Percentiles rank a stretch among this genome's conserved stretches.
These are phyloP conservation scores for Fusarium sp. DNA, from an alignment of 2,329 filamentous ascomycete species.

Conservation along the genomic window DNA sequence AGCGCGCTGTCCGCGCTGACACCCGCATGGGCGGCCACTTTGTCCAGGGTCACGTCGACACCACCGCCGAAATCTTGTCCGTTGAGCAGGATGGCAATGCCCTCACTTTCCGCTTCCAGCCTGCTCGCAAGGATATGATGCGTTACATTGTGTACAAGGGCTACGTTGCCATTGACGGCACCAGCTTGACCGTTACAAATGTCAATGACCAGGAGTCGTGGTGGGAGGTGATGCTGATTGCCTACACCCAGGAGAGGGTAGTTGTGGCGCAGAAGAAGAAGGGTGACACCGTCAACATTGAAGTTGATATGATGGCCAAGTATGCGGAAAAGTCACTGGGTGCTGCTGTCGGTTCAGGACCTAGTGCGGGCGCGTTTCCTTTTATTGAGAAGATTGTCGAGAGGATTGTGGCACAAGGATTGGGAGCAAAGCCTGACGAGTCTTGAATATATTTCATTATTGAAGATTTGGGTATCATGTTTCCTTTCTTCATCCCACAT, in stretches of 20 bases:
- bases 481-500: slow-evolving; percentile 12
- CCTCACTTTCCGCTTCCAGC: slow-evolving; percentile 83
- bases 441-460: slow-evolving; percentile 18
- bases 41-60: slow-evolving; percentile 97
- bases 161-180: slow-evolving; percentile 92
- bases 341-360: slow-evolving; percentile 68
- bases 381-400: slow-evolving; percentile 77
- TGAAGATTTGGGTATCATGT: slow-evolving; percentile 38
- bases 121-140: slow-evolving; percentile 73
- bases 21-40: slow-evolving; percentile 99
- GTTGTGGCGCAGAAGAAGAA: slow-evolving; percentile 80
- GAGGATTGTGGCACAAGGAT: slow-evolving; percentile 74
- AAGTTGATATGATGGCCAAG: slow-evolving; percentile 89
- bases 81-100: slow-evolving; percentile 88
- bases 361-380: slow-evolving; percentile 59
- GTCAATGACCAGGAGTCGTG: slow-evolving; percentile 83
- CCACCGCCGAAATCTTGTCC: slow-evolving; percentile 77
- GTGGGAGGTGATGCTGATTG: slow-evolving; percentile 97
- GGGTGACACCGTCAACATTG: slow-evolving; percentile 87
- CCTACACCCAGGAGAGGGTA: slow-evolving; percentile 94
- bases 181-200: slow-evolving; percentile 89
- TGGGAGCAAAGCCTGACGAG: slow-evolving; percentile 42
- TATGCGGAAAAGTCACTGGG: slow-evolving; percentile 90
- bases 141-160: slow-evolving; percentile 96
- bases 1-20: slow-evolving; percentile 87